These are phyloP conservation scores for Basipetospora sp. DNA, from an alignment of 2,329 filamentous ascomycete species.

Conservation along the genomic window DNA sequence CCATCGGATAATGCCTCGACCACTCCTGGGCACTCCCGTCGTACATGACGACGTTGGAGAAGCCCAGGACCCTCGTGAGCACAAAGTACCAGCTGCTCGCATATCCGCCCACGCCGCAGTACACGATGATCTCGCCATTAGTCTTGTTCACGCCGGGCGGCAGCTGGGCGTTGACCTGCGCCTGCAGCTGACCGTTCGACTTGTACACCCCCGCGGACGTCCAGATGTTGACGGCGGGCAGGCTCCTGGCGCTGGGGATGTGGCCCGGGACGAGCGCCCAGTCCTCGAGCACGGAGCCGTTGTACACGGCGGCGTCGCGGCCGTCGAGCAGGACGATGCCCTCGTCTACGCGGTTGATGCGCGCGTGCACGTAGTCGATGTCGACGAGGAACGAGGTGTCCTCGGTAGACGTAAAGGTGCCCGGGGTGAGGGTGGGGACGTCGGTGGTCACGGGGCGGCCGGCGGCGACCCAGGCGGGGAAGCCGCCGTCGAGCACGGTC, in stretches of 20 bases:
- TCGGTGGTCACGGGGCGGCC: slow-evolving; percentile 1
- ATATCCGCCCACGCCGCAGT: too few relatives aligned
- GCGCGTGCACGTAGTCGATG: slow-evolving; percentile 3
- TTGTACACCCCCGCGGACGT: background rate
- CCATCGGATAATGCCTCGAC: slow-evolving; percentile 4
- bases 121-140: slow-evolving; percentile 5
- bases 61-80: slow-evolving; percentile 5
- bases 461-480: slow-evolving; percentile 3
- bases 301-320: too few relatives aligned
- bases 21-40: slow-evolving; percentile 6
- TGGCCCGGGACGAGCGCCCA: too few relatives aligned
- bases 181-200: background rate
- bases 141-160: slow-evolving; percentile 4
- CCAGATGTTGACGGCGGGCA: too few relatives aligned
- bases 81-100: slow-evolving; percentile 1
- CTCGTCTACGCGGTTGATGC: too few relatives aligned
- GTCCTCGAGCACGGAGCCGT: too few relatives aligned
- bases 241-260: too few relatives aligned
- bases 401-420: background rate
- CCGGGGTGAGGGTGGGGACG: background rate
- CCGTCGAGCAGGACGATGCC: too few relatives aligned
- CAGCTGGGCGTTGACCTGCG: slow-evolving; percentile 1
- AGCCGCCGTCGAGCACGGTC: slow-evolving; percentile 4
- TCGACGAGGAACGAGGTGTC: slow-evolving; percentile 5
- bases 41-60: slow-evolving; percentile 4